Evolutionary conservation across 495 filamentous ascomycete species (phyloP), one percentile per base, ranked within the genome.

Genomic region (Neurospora sublineolata): DNA sequence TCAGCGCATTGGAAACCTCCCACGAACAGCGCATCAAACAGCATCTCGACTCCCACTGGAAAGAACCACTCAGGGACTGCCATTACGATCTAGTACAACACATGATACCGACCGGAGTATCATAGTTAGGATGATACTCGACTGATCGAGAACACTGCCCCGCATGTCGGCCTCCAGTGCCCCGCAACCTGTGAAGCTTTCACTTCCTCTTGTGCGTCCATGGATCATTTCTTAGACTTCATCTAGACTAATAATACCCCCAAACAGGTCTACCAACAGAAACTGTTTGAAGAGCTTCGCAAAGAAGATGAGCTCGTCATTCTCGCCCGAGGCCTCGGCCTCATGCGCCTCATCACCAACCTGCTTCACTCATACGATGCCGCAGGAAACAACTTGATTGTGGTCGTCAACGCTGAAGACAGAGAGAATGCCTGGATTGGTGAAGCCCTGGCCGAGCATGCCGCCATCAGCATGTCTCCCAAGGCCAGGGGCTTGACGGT

Each of bases 301-400:
- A 83, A 88, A 69, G 92, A 97, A 82, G 95, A 99, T 92, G 92
- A 94, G 81, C 89, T 98, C 73, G 89, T 97, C 75, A 84, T 98
- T 46, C 86, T 97, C 42, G 94, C 94, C 3, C 92, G 94, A 69
- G 95, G 95, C 75, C 89, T 98, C 20, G 95, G 95, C 69, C 89
- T 98, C 20, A 87, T 97, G 70, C 93, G 93, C 68, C 83, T 98
- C 20, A 87, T 97, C 72, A 96, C 93, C 18, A 98, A 97, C 78
- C 87, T 99, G 10, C 88, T 99, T 40, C 96, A 99, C 79, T 93
- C 94, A 27, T 97, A 97, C 82, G 95, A 99, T 85, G 94, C 93
- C 3, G 93, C 93, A 8, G 95, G 96, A 6, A 94, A 94, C 80
- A 97, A 97, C 79, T 80, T 99, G 60, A 89, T 98, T 37, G 82